phyloP scores from a whole-genome alignment of 202 grass and related monocot species.

The Panicum hallii region DNA sequence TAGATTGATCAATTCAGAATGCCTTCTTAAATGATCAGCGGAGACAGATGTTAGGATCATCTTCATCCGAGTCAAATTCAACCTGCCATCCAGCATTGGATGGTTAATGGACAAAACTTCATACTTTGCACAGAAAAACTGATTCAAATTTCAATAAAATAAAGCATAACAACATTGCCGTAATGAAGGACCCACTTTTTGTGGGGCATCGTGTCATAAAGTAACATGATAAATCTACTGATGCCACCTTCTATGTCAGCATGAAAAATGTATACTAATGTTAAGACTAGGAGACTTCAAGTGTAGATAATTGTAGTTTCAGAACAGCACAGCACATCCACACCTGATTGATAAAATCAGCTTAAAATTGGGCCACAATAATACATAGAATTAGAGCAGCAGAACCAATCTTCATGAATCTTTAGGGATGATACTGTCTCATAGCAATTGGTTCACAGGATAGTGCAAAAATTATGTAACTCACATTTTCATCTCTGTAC shows the following conservation, averaged over 20 bases:
- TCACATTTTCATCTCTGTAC: slow-evolving; percentile 86
- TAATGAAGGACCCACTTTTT: neutral
- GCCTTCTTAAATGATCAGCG: slow-evolving; percentile 24
- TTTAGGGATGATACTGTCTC: neutral
- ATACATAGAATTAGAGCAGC: neutral
- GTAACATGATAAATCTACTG: neutral
- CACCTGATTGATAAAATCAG: neutral
- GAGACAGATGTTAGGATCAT: slow-evolving; percentile 76
- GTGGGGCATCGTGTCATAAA: neutral
- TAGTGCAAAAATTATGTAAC: slow-evolving; percentile 35
- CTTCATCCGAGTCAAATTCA: slow-evolving; percentile 88
- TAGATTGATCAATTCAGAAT: slow-evolving; percentile 1
- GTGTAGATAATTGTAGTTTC: neutral
- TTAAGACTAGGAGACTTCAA: neutral
- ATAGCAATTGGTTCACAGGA: slow-evolving; percentile 8
- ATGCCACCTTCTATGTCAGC: neutral
- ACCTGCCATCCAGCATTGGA: slow-evolving; percentile 57
- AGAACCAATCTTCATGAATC: neutral
- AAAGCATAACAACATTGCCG: neutral
- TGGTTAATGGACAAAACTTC: slow-evolving; percentile 16
- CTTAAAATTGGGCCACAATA: neutral
- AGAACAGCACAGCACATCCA: neutral
- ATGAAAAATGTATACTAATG: slow-evolving; percentile 30
- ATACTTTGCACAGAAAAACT: neutral
- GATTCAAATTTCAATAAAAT: slow-evolving; percentile 9